These are phyloP conservation scores for Pezizomycotina sp. DNA, from an alignment of 2,329 filamentous ascomycete genomes.

Conservation along the genomic window DNA sequence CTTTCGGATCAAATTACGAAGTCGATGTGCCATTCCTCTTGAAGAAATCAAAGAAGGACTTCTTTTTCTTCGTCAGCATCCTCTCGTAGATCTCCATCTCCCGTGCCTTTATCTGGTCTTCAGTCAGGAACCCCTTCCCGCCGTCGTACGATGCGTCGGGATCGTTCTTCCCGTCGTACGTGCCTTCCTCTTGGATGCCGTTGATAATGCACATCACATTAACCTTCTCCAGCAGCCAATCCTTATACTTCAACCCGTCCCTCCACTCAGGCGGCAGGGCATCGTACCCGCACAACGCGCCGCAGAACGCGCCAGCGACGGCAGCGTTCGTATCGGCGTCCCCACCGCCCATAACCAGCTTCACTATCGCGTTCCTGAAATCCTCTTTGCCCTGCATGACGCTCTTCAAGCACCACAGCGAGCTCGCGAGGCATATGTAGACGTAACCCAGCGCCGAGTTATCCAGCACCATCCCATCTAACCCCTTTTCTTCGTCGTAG, in stretches of 20 bases:
- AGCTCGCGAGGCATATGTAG: conserved; percentile 38
- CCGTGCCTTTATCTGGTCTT: conserved; percentile 28
- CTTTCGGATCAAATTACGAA: too few relatives aligned
- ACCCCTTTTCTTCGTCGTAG: conserved; percentile 23
- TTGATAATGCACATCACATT: conserved; percentile 31
- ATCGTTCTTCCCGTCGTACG: conserved; percentile 29
- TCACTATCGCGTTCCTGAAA: conserved; percentile 36
- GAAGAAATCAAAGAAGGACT: too few relatives aligned
- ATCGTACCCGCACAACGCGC: conserved; percentile 35
- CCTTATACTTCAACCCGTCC: conserved; percentile 33
- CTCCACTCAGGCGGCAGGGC: conserved; percentile 36
- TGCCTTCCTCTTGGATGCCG: conserved; percentile 28
- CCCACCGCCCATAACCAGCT: conserved; percentile 37
- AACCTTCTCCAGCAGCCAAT: conserved; percentile 34
- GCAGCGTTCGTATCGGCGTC: conserved; percentile 41
- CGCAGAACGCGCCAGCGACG: conserved; percentile 37
- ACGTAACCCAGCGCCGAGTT: conserved; percentile 38
- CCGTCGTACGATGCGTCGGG: conserved; percentile 32
- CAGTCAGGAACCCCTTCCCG: conserved; percentile 30
- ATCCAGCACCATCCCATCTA: conserved; percentile 34
- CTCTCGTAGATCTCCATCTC: conserved; percentile 13
- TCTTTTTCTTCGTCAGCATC: conserved; percentile 11
- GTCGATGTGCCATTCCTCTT: too few relatives aligned
- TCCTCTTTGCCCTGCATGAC: conserved; percentile 30
- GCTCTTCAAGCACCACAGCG: conserved; percentile 33